Evolutionary conservation across 2,329 filamentous ascomycete species (phyloP).

Genomic region (Microcyclospora tardicrescens): DNA sequence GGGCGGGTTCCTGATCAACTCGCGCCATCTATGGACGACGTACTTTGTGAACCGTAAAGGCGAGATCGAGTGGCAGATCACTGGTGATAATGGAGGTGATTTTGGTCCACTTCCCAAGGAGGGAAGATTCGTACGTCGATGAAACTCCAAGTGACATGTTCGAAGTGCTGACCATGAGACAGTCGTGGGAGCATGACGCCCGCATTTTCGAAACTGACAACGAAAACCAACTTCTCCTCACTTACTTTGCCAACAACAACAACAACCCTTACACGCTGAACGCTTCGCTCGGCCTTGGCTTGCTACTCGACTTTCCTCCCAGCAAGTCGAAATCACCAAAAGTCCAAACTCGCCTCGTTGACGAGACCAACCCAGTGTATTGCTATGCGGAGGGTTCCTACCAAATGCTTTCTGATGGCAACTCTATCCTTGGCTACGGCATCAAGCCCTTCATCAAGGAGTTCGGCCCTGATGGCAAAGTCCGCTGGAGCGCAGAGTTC

Average conservation of each 20-base stretch:
- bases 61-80: slow-evolving; percentile 12
- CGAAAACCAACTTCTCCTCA: slow-evolving; percentile 2
- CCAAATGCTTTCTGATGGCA: slow-evolving; percentile 8
- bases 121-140: slow-evolving; percentile 7
- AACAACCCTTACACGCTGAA: slow-evolving; percentile 5
- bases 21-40: slow-evolving; percentile 13
- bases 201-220: slow-evolving; percentile 8
- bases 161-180: too few species aligned
- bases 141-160: too few species aligned
- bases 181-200: slow-evolving; percentile 12
- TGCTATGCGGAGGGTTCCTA: slow-evolving; percentile 12
- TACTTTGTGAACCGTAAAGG: slow-evolving; percentile 12
- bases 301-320: slow-evolving; percentile 6
- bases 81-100: slow-evolving; percentile 12
- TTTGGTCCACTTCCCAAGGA: slow-evolving; percentile 10
- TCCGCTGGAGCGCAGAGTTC: slow-evolving; percentile 9
- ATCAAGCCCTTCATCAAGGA: slow-evolving; percentile 11
- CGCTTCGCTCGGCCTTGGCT: slow-evolving; percentile 7
- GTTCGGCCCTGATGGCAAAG: slow-evolving; percentile 6
- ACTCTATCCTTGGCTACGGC: slow-evolving; percentile 12
- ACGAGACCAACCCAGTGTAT: slow-evolving; percentile 5
- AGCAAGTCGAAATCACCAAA: neutral
- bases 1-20: slow-evolving; percentile 14
- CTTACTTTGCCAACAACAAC: slow-evolving; percentile 15
- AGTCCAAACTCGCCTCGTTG: slow-evolving; percentile 1